These are phyloP conservation scores for Flaveria sonorensis DNA, from an alignment of 129 eudicot species.

Conservation along the genomic window DNA sequence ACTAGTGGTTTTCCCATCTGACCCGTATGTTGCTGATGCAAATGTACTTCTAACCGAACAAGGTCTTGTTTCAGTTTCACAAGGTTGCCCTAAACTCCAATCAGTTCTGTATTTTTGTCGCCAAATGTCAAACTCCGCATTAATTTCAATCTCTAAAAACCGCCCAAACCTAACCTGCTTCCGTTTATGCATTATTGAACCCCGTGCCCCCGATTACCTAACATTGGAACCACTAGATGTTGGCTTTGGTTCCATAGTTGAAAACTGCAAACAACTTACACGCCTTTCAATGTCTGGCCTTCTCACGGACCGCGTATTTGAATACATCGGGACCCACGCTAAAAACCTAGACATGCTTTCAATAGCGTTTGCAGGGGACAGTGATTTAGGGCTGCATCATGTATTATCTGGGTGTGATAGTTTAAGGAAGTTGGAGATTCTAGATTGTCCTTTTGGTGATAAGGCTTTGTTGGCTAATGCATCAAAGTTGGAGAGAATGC, in stretches of 20 bases:
- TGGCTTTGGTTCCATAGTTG: constrained; percentile 79
- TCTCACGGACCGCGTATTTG: constrained; percentile 68
- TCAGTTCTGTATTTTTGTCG: constrained; percentile 86
- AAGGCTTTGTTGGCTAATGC: constrained; percentile 81
- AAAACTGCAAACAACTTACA: constrained; percentile 59
- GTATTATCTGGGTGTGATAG: constrained; percentile 79
- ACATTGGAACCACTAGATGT: constrained; percentile 62
- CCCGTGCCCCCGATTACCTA: constrained; percentile 41
- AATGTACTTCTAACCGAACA: constrained; percentile 45
- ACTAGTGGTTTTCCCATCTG: constrained; percentile 84
- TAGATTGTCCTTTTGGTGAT: constrained; percentile 91
- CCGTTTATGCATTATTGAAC: constrained; percentile 71
- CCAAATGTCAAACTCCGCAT: constrained; percentile 75
- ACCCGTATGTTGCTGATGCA: constrained; percentile 64
- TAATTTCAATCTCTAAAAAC: constrained; percentile 57
- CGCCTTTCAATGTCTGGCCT: constrained; percentile 80
- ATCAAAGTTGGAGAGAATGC: constrained; percentile 62
- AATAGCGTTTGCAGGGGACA: constrained; percentile 83
- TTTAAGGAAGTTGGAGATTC: constrained; percentile 74
- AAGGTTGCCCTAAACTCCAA: constrained; percentile 79
- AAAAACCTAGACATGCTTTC: constrained; percentile 86
- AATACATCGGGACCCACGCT: constrained; percentile 66
- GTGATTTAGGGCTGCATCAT: constrained; percentile 76
- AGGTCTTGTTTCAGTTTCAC: constrained; percentile 64
- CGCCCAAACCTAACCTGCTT: constrained; percentile 58